A percentile compares a stretch with the other conserved stretches of the same genome.
Conservation (phyloP, 805 yeast genomes). For the Scheffersomyces lignosus region DNA sequence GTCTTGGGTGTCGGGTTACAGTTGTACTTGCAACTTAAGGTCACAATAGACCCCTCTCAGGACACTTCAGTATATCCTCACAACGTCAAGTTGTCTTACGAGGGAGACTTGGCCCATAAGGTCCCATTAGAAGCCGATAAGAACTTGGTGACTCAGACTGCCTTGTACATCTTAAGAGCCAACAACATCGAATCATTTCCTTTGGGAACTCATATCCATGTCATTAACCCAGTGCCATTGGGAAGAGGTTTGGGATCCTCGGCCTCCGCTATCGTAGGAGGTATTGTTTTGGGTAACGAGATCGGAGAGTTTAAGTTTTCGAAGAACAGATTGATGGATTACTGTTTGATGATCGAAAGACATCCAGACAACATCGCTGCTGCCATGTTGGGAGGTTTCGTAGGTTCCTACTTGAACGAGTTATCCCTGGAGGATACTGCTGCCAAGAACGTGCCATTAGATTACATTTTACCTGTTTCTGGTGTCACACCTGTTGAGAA, state of each 20-base stretch:
- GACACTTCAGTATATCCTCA: conserved; percentile 58
- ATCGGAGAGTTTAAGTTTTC: conserved; percentile 71
- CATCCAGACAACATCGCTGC: conserved; percentile 99
- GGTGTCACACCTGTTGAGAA: conserved; percentile 62
- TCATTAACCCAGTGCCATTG: conserved; percentile 88
- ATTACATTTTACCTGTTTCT: conserved; percentile 79
- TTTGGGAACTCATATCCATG: conserved; percentile 74
- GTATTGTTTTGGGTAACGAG: conserved; percentile 86
- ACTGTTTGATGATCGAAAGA: conserved; percentile 94
- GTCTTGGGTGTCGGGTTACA: conserved; percentile 90
- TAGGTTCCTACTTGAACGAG: conserved; percentile 89
- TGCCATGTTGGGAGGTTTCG: conserved; percentile 98
- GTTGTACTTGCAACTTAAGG: conserved; percentile 68
- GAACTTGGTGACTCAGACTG: conserved; percentile 89
- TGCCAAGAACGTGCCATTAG: conserved; percentile 79
- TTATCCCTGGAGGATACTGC: conserved; percentile 68
- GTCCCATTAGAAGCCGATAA: conserved; percentile 79
- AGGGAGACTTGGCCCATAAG: conserved; percentile 75
- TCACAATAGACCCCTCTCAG: conserved; percentile 54
- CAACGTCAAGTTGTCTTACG: conserved; percentile 69
- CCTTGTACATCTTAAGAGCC: conserved; percentile 86
- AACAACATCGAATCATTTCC: conserved; percentile 79
- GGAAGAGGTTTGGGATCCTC: conserved; percentile 98
- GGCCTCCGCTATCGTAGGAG: conserved; percentile 98
- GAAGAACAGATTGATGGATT: conserved; percentile 85